Conservation (phyloP, 768 basidiomycete species). For the Obba rivulosa region DNA sequence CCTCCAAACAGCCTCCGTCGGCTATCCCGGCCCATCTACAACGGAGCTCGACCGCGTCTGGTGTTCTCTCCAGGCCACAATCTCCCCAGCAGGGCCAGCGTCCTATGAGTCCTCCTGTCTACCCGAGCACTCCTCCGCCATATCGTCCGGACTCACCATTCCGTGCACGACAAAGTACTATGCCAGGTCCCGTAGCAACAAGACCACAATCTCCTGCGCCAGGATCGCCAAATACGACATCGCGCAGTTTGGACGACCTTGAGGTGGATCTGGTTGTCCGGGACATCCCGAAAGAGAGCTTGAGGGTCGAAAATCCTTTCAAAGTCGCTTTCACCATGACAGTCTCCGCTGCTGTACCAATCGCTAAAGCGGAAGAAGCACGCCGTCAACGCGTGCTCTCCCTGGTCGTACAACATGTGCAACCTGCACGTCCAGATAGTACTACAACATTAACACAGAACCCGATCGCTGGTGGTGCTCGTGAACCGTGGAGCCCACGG, state of each 20-base stretch:
- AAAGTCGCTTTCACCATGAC: conserved; percentile 48
- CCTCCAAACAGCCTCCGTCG: conserved; percentile 46
- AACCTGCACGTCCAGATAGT: conserved; percentile 30
- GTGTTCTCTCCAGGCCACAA: conserved; percentile 45
- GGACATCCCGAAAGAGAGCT: conserved; percentile 37
- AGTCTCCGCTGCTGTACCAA: conserved; percentile 40
- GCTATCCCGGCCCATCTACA: conserved; percentile 78
- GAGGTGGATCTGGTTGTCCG: conserved; percentile 55
- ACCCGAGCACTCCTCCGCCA: conserved; percentile 31
- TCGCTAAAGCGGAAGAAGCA: conserved; percentile 20
- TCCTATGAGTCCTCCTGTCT: conserved; percentile 50
- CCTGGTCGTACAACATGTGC: conserved; percentile 65
- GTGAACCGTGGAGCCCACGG: conserved; percentile 30
- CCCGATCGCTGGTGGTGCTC: conserved; percentile 6
- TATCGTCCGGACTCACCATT: conserved; percentile 40
- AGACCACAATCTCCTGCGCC: conserved; percentile 22
- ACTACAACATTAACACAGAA: not conserved
- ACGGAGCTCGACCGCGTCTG: conserved; percentile 35
- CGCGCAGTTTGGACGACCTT: conserved; percentile 32
- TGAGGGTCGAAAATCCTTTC: conserved; percentile 57
- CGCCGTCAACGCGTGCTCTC: conserved; percentile 36
- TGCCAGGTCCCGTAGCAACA: conserved; percentile 6
- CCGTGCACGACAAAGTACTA: conserved; percentile 16
- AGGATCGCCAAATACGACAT: conserved; percentile 11
- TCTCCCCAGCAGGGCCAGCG: conserved; percentile 52